Base-by-base conservation (phyloP, 2,329 filamentous ascomycete genomes). In the Monilinia vaccinii-corymbosi region DNA sequence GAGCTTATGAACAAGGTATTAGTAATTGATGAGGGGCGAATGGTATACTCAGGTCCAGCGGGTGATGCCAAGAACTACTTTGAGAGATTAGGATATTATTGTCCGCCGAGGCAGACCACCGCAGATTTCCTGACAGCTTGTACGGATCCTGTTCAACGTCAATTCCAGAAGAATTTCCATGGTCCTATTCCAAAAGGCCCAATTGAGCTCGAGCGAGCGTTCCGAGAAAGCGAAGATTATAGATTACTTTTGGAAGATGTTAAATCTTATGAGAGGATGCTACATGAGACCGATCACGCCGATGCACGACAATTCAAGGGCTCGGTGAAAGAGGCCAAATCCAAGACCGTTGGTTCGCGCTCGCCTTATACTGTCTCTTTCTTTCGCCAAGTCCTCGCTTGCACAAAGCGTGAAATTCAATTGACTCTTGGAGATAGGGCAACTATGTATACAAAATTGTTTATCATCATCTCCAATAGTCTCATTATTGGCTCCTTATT, bases 401-500 rank as follows among this genome's bases (percentile, higher is more conserved):
- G 86, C 75, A 87, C 86, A 0, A 79, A 84, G 65, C 81, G 90
- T 46, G 88, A 94, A 72, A 85, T 90, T 61, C 91, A 88, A 86
- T 80, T 95, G 34, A 81, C 91, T 32, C 81, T 82, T 70, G 89
- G 89, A 44, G 88, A 95, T 73, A 85, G 80, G 62, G 85, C 84
- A 0, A 87, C 88, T 0, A 78, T 94, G 1, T 86, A 85, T 71
- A 93, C 88, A 45, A 94, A 93, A 66, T 79, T 88, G 61, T 88
- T 91, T 73, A 90, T 91, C 70, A 88, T 91, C 67, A 74, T 93
- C 60, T 81, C 86, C 60, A 89, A 89, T 71, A 81, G 74, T 59
- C 78, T 95, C 11, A 89, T 95, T 63, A 85, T 92, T 58, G 87
- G 88, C 1, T 89, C 86, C 2, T 77, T 94, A 21, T 94, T 94